These are phyloP conservation scores for Talaromyces trachyspermus DNA, from an alignment of 495 filamentous ascomycete genomes.

Conservation along the genomic window DNA sequence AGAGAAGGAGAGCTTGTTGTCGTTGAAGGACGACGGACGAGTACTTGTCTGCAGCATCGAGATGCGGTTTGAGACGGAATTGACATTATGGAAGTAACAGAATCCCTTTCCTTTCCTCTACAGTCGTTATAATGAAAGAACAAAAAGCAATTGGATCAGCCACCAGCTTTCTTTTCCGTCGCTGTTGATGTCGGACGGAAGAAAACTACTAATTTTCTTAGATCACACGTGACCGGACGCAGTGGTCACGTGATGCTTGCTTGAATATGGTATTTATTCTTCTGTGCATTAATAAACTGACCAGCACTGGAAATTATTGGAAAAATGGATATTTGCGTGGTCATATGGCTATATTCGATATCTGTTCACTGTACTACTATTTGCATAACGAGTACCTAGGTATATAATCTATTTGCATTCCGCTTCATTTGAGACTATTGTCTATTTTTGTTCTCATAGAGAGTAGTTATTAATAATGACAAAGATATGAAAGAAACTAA, in stretches of 20 bases:
- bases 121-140: no score
- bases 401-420: constrained; percentile 1
- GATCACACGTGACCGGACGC: not conserved
- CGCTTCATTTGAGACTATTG: not conserved
- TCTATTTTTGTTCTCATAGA: not conserved
- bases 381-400: not conserved
- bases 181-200: constrained; percentile 15
- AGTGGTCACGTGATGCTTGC: not conserved
- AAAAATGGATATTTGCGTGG: no score
- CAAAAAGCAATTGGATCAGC: constrained; percentile 1
- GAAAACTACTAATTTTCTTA: constrained; percentile 12
- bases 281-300: no score
- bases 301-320: no score
- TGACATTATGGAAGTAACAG: constrained; percentile 35
- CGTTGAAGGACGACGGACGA: constrained; percentile 32
- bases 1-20: not conserved
- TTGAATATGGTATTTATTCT: not conserved
- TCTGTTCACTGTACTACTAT: no score
- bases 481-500: constrained; percentile 31
- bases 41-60: constrained; percentile 41
- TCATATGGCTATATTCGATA: no score
- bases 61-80: constrained; percentile 36
- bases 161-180: not conserved
- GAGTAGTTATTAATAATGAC: constrained; percentile 2
- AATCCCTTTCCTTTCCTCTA: no score